Evolutionary conservation across 768 basidiomycete species (phyloP), one percentile per base, ranked within the genome.

Genomic region (Russula vinacea): DNA sequence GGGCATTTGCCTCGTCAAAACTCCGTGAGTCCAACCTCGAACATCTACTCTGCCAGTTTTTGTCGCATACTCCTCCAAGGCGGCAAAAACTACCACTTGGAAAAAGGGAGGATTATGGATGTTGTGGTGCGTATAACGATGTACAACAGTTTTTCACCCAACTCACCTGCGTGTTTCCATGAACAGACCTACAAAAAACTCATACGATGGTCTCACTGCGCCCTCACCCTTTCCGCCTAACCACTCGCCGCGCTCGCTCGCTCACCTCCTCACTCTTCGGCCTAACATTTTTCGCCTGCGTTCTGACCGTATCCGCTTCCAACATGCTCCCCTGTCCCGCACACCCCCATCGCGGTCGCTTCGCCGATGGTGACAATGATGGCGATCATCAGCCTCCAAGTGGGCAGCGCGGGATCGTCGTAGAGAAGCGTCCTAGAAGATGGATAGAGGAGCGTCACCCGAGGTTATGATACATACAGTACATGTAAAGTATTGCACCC

Each of bases 241-340:
- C 82, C 65, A 71, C 72, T 64, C 76, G 72, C 64, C 84, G 84
- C 73, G 83, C 84, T 57, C 89, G 90, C 73, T 83, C 83, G 68
- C 81, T 91, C 77, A 79, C 91, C 66, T 85, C 92, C 9, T 83
- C 87, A 39, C 84, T 93, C 67, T 94, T 94, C 73, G 86, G 83
- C 70, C 75, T 90, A 70, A 93, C 91, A 3, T 91, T 90, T 74
- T 76, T 90, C 73, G 89, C 88, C 29, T 82, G 89, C 19, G 80
- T 93, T 64, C 67, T 90, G 66, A 92, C 91, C 58, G 91, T 94
- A 19, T 87, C 88, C 14, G 89, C 88, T 26, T 91, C 90, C 24
- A 84, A 82, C 71, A 78, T 92, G 45, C 77, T 93, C 37, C 90
- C 91, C 58, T 93, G 92, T 70, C 91, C 91, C 9, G 89, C 84